Evolutionary conservation across 2,329 filamentous ascomycete genomes (phyloP).

Genomic region (Ophiostoma novo-ulmi): DNA sequence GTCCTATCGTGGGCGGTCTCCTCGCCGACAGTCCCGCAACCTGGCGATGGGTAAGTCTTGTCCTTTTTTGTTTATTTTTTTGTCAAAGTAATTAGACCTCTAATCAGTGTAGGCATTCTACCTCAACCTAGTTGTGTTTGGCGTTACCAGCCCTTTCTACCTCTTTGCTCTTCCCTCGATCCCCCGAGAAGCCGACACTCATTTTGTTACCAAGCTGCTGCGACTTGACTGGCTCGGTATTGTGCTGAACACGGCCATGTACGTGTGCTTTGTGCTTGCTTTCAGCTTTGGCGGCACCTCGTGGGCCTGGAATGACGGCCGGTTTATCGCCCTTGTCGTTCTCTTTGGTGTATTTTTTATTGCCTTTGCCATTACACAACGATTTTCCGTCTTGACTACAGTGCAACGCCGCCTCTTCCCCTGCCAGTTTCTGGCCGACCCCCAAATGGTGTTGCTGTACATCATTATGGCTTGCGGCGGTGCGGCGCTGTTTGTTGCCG

Average conservation of each 20-base stretch:
- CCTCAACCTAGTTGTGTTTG: slow-evolving; percentile 51
- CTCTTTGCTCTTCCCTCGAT: slow-evolving; percentile 33
- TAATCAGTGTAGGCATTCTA: slow-evolving; percentile 41
- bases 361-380: slow-evolving; percentile 44
- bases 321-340: slow-evolving; percentile 26
- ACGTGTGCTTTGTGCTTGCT: slow-evolving; percentile 42
- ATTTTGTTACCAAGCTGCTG: slow-evolving; percentile 29
- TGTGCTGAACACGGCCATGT: slow-evolving; percentile 40
- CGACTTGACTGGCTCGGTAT: slow-evolving; percentile 43
- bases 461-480: slow-evolving; percentile 33
- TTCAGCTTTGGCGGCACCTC: slow-evolving; percentile 47
- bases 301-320: slow-evolving; percentile 42
- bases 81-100: background rate
- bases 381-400: slow-evolving; percentile 39
- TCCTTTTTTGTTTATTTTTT: background rate
- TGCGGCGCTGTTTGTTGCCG: slow-evolving; percentile 31
- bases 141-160: slow-evolving; percentile 31
- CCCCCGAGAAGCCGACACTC: slow-evolving; percentile 25
- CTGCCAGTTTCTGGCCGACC: slow-evolving; percentile 39
- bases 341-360: slow-evolving; percentile 36
- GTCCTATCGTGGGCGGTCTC: slow-evolving; percentile 45
- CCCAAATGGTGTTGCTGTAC: slow-evolving; percentile 41
- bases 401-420: slow-evolving; percentile 42
- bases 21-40: slow-evolving; percentile 40
- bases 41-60: slow-evolving; percentile 40